Evolutionary conservation across 2,329 filamentous ascomycete species (phyloP), one percentile per base, ranked within the genome.

Genomic region (Paecilomyces formosus): DNA sequence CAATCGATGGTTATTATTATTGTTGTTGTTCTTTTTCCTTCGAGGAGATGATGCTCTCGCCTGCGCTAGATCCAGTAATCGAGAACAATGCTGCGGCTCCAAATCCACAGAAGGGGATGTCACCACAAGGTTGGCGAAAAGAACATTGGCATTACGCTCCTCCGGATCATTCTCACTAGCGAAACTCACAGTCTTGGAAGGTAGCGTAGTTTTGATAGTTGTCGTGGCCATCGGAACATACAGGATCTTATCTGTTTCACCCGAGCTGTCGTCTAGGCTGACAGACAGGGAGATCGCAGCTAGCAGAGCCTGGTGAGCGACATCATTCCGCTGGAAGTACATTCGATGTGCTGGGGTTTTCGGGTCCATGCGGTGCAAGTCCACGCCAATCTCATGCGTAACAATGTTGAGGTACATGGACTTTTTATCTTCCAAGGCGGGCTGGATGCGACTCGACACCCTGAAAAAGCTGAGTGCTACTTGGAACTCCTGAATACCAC

Each of bases 201-300:
- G 93, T 7, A 97, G 77, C 0, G 95, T 99, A 0, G 94, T 97
- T 72, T 93, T 91, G 60, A 97, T 85, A 0, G 88, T 99, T 2
- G 92, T 96, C 1, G 94, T 99, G 21, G 93, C 90, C 94, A 99
- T 97, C 0, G 94, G 94, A 51, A 99, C 85, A 71, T 99, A 99
- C 22, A 96, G 77, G 59, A 99, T 82, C 57, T 93, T 87, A 70
- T 97, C 91, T 0, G 90, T 88, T 66, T 89, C 89, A 8, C 88
- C 89, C 28, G 88, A 85, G n/a, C 91, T 90, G 70, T 97, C 92
- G 68, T 97, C 92, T 35, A 99, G 81, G 45, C 92, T 94, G 58
- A 97, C 82, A 0, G 93, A 93, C 58, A 99, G 89, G 0, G 94
- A 96, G 49, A 99, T 85, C 3, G 92, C 94, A 18, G 93, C 94